phyloP scores from a whole-genome alignment of 2,329 filamentous ascomycete genomes.

The Fusarium xyrophilum region DNA sequence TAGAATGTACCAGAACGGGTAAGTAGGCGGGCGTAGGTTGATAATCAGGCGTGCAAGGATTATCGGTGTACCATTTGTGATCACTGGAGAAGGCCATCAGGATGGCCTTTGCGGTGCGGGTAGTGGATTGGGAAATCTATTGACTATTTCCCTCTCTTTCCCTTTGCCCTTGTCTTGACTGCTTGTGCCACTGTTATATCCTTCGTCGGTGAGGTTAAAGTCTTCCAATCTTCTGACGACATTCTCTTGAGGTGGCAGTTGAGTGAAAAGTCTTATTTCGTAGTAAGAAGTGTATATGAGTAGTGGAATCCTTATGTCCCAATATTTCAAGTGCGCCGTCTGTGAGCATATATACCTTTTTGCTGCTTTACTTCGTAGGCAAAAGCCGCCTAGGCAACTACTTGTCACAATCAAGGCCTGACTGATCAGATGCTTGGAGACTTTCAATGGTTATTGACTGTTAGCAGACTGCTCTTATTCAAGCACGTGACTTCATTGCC shows the following conservation, averaged over 20 bases:
- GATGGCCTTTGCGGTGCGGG: neutral
- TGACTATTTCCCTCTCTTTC: neutral
- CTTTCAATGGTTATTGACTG: rapidly evolving
- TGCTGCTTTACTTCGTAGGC: rapidly evolving
- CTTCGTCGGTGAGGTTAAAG: neutral
- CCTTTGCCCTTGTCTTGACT: neutral
- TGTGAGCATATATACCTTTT: neutral
- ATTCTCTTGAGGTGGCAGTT: rapidly evolving
- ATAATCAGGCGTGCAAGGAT: too few relatives aligned
- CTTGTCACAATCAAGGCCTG: neutral
- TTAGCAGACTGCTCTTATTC: rapidly evolving
- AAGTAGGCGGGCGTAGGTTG: too few relatives aligned
- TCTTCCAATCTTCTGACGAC: too few relatives aligned
- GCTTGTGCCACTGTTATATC: neutral
- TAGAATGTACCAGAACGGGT: neutral
- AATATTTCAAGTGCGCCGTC: rapidly evolving
- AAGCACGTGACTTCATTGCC: rapidly evolving
- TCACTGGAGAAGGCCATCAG: neutral
- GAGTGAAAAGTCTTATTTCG: too few relatives aligned
- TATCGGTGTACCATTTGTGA: neutral
- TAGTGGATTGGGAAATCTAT: neutral
- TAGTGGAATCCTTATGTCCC: rapidly evolving
- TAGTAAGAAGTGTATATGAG: neutral
- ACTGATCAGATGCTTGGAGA: rapidly evolving
- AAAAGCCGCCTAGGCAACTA: rapidly evolving